phyloP scores from a whole-genome alignment of 805 yeast genomes.

The Nakazawaea ambrosiae region DNA sequence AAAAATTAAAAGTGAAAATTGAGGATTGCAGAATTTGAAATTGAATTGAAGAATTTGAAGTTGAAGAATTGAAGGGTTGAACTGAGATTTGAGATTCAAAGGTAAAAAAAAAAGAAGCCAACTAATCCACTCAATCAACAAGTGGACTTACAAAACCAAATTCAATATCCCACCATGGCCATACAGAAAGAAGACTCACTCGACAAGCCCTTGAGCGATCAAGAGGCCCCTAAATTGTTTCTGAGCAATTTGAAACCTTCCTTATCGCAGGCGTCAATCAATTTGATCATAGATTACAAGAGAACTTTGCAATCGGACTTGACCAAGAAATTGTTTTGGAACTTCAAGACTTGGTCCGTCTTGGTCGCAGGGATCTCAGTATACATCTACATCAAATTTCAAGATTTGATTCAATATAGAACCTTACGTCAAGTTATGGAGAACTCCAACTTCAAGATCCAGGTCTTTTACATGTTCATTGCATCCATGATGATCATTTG shows the following conservation, averaged over 20 bases:
- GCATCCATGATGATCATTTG: constrained; percentile 30
- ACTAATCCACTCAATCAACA: too few relatives aligned
- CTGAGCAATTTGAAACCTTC: constrained; percentile 47
- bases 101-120: too few relatives aligned
- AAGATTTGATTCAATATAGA: constrained; percentile 9
- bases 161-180: constrained; percentile 14
- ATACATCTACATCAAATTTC: constrained; percentile 14
- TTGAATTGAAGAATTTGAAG: too few relatives aligned
- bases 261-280: constrained; percentile 51
- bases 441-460: constrained; percentile 18
- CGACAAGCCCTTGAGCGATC: constrained; percentile 45
- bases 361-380: constrained; percentile 18
- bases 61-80: too few relatives aligned
- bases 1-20: too few relatives aligned
- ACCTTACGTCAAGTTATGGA: constrained; percentile 10
- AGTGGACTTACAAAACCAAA: too few relatives aligned
- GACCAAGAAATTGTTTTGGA: constrained; percentile 38
- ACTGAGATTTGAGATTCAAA: too few relatives aligned
- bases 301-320: constrained; percentile 39
- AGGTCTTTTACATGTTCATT: constrained; percentile 22
- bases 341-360: constrained; percentile 31
- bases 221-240: constrained; percentile 45
- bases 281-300: constrained; percentile 57
- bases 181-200: constrained; percentile 46
- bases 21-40: too few relatives aligned